Percentiles rank a stretch among this genome's conserved stretches.
Evolutionary conservation across 805 yeast species (phyloP).

Genomic region (Yarrowia sp.): DNA sequence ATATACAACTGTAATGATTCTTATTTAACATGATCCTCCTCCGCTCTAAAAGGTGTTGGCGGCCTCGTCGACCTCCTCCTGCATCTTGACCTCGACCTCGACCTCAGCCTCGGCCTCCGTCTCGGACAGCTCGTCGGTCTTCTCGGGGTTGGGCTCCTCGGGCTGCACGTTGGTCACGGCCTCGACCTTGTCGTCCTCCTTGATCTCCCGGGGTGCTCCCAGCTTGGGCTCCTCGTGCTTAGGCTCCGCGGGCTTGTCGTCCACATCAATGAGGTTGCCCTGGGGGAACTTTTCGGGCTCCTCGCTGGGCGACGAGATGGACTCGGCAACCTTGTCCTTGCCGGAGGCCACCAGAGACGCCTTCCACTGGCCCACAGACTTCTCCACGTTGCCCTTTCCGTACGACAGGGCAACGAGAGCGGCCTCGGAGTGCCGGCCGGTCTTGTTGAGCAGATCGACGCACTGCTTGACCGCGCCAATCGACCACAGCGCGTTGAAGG

Average conservation of each 20-base stretch:
- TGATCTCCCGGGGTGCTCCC: slow-evolving; percentile 35
- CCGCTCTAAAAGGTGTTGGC: background rate
- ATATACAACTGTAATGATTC: too few relatives aligned
- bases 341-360: slow-evolving; percentile 50
- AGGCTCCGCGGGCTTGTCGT: slow-evolving; percentile 35
- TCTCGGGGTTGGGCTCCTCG: slow-evolving; percentile 47
- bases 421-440: slow-evolving; percentile 80
- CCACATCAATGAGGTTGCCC: slow-evolving; percentile 35
- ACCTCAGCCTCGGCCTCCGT: slow-evolving; percentile 47
- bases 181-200: slow-evolving; percentile 29
- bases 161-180: slow-evolving; percentile 39
- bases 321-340: slow-evolving; percentile 57
- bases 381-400: slow-evolving; percentile 46
- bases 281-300: slow-evolving; percentile 41
- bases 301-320: slow-evolving; percentile 51
- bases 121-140: slow-evolving; percentile 64
- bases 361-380: slow-evolving; percentile 68
- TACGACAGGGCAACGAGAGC: slow-evolving; percentile 76
- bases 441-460: slow-evolving; percentile 59
- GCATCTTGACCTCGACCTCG: slow-evolving; percentile 17
- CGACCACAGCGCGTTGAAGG: slow-evolving; percentile 89
- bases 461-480: slow-evolving; percentile 68
- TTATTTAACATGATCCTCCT: slow-evolving; percentile 14
- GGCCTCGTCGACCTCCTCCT: slow-evolving; percentile 24
- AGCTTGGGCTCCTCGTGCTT: slow-evolving; percentile 31